Conservation (phyloP, 768 basidiomycete species). For the Clavulina sp. region DNA sequence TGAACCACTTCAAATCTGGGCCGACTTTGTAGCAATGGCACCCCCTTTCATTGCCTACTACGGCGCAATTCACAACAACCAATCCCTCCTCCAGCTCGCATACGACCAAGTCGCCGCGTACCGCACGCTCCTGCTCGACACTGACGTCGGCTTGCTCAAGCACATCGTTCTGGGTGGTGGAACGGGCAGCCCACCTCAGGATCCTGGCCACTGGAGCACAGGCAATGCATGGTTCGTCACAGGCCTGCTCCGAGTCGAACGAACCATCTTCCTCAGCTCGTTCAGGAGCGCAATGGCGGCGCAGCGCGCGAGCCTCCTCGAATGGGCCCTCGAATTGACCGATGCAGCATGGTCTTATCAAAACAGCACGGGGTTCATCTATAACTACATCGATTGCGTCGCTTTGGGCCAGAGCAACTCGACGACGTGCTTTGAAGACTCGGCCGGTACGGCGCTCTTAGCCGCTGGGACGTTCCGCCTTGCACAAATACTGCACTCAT, state of each 20-base stretch:
- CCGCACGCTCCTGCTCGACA: conserved; percentile 41
- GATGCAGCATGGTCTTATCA: conserved; percentile 44
- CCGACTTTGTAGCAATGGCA: conserved; percentile 70
- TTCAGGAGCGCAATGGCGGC: conserved; percentile 30
- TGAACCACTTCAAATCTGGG: conserved; percentile 60
- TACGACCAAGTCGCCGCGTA: conserved; percentile 61
- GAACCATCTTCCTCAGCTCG: conserved; percentile 48
- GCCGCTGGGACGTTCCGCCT: conserved; percentile 63
- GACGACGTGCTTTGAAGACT: conserved; percentile 66
- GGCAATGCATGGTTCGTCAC: conserved; percentile 86
- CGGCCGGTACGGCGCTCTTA: conserved; percentile 53
- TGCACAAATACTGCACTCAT: conserved; percentile 22
- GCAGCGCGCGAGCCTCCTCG: conserved; percentile 38
- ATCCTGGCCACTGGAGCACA: conserved; percentile 66
- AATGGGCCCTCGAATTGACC: conserved; percentile 41
- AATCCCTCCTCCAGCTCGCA: conserved; percentile 35
- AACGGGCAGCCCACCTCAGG: conserved; percentile 31
- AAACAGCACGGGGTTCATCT: conserved; percentile 24
- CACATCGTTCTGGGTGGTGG: conserved; percentile 51
- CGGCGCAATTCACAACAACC: conserved; percentile 21
- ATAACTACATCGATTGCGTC: conserved; percentile 64
- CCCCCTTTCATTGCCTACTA: conserved; percentile 81
- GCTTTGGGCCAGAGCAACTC: conserved; percentile 16
- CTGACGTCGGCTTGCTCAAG: conserved; percentile 41
- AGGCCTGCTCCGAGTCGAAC: conserved; percentile 69